A percentile compares a stretch with the other conserved stretches of the same genome.
These are phyloP conservation scores for Mycena crocata DNA, from an alignment of 768 basidiomycete species.

Conservation along the genomic window DNA sequence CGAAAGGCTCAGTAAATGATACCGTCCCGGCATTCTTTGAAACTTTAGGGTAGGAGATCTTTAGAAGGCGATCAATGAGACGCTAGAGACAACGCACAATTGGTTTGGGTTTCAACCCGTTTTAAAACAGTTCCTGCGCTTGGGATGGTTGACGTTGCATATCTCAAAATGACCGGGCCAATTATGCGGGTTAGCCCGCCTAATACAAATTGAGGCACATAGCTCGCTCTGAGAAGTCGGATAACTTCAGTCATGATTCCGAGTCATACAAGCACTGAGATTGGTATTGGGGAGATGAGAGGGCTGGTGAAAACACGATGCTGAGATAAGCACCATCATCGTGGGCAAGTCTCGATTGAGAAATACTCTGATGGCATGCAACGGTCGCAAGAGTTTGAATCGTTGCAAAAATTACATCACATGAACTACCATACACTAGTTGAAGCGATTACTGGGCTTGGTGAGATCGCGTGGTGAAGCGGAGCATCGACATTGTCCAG, in stretches of 20 bases:
- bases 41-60: neutral
- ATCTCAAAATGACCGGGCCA: constrained; percentile 12
- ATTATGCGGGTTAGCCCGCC: constrained; percentile 16
- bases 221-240: neutral
- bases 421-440: constrained; percentile 12
- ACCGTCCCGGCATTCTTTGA: neutral
- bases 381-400: too few relatives aligned
- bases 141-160: neutral
- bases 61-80: neutral
- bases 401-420: too few relatives aligned
- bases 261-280: neutral
- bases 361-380: too few relatives aligned
- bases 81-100: neutral
- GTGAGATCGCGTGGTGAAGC: constrained; percentile 22
- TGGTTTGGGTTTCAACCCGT: neutral
- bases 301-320: neutral
- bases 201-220: constrained; percentile 15
- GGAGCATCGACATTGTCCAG: constrained; percentile 52
- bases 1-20: neutral
- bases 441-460: constrained; percentile 11
- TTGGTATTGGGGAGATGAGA: neutral
- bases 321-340: neutral
- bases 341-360: too few relatives aligned
- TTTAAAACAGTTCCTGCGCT: neutral
- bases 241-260: constrained; percentile 1